Conservation (phyloP, 2,329 filamentous ascomycete species). For the Verticillium alfalfae region DNA sequence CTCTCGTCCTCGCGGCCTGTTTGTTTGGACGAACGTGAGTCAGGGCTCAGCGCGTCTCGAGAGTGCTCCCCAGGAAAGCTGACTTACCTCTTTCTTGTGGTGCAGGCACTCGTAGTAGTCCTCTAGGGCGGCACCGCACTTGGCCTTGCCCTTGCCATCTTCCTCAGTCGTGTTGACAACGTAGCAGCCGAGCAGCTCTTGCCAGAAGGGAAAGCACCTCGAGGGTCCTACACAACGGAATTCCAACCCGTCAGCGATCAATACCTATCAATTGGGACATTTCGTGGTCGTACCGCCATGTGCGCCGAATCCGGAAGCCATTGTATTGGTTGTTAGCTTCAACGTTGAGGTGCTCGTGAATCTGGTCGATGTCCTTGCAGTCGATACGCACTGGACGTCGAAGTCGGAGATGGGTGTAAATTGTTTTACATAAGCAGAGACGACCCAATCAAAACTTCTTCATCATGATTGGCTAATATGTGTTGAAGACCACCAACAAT, state of each 20-base stretch:
- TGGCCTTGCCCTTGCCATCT: constrained; percentile 75
- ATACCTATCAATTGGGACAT: not conserved
- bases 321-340: constrained; percentile 27
- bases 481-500: not conserved
- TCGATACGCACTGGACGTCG: not conserved
- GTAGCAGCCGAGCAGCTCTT: constrained; percentile 97
- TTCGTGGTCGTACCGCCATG: constrained; percentile 59
- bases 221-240: constrained; percentile 42
- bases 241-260: constrained; percentile 13
- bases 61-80: constrained; percentile 8
- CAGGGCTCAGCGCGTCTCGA: not conserved
- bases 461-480: not conserved
- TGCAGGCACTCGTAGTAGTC: constrained; percentile 99
- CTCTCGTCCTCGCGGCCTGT: constrained; percentile 71
- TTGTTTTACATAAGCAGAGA: not conserved
- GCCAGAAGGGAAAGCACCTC: constrained; percentile 99
- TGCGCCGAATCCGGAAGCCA: constrained; percentile 81
- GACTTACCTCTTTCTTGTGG: constrained; percentile 92
- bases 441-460: not conserved
- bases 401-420: not conserved
- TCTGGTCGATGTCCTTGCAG: not conserved
- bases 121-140: constrained; percentile 79
- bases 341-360: not conserved
- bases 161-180: constrained; percentile 84
- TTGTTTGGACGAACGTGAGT: constrained; percentile 2